A percentile compares a stretch with the other conserved stretches of the same genome.
Conservation (phyloP, 805 yeast species). For the Cyberlindnera japonica region DNA sequence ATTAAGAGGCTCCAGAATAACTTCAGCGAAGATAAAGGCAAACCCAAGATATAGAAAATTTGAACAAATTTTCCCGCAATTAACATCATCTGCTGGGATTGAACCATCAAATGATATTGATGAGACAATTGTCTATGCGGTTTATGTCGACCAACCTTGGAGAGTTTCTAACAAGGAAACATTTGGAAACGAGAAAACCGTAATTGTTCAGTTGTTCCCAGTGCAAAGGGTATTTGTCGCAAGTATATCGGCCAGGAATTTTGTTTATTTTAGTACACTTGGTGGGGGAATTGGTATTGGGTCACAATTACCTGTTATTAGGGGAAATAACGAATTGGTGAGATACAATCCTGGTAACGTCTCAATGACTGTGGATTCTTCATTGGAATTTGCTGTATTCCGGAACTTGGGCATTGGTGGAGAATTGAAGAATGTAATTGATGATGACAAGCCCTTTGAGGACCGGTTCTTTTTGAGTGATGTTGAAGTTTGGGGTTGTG, state of each 20-base stretch:
- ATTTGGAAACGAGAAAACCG: constrained; percentile 60
- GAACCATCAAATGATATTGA: constrained; percentile 32
- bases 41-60: constrained; percentile 51
- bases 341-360: constrained; percentile 69
- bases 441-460: constrained; percentile 46
- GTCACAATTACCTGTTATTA: constrained; percentile 55
- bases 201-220: constrained; percentile 69
- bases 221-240: constrained; percentile 51
- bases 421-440: constrained; percentile 29
- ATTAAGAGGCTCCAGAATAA: constrained; percentile 51
- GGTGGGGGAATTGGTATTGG: constrained; percentile 90
- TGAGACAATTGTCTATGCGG: constrained; percentile 56
- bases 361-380: constrained; percentile 72
- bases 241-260: constrained; percentile 33
- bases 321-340: constrained; percentile 34
- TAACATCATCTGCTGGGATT: constrained; percentile 27
- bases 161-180: constrained; percentile 60
- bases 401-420: constrained; percentile 64
- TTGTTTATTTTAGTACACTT: constrained; percentile 61
- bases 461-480: constrained; percentile 67
- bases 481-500: constrained; percentile 91
- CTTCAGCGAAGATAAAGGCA: constrained; percentile 15
- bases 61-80: constrained; percentile 43
- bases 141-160: constrained; percentile 74
- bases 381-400: constrained; percentile 77